phyloP scores from a whole-genome alignment of 2,329 filamentous ascomycete species.

The Bisporella sp. region DNA sequence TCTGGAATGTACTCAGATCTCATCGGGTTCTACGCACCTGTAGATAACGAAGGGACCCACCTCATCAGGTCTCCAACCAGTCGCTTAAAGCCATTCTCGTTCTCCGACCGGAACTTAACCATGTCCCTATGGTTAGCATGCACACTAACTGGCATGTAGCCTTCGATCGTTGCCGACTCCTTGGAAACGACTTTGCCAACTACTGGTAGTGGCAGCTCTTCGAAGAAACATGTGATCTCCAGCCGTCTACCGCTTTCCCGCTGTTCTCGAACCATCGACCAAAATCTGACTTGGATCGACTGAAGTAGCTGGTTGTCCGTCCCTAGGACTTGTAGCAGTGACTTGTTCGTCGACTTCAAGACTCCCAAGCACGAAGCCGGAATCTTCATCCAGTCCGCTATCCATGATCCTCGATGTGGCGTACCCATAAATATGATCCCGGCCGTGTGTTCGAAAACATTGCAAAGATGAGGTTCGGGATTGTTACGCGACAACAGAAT shows the following conservation, averaged over 20 bases:
- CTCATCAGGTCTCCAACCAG: constrained; percentile 6
- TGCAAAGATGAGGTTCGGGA: constrained; percentile 24
- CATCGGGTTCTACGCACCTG: constrained; percentile 10
- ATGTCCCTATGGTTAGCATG: constrained; percentile 4
- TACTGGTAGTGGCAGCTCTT: constrained; percentile 26
- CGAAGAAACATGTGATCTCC: constrained; percentile 29
- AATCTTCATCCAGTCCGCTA: constrained; percentile 29
- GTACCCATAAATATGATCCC: constrained; percentile 34
- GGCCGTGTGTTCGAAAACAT: constrained; percentile 22
- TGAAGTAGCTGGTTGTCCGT: constrained; percentile 23
- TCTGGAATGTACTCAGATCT: constrained; percentile 11
- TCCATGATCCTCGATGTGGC: constrained; percentile 30
- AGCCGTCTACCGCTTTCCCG: constrained; percentile 8
- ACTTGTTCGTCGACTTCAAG: constrained; percentile 26
- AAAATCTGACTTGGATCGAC: constrained; percentile 19
- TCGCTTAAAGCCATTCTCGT: constrained; percentile 5
- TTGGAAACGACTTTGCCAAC: constrained; percentile 8
- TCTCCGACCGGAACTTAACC: constrained; percentile 2
- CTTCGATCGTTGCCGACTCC: background rate
- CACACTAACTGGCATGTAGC: background rate
- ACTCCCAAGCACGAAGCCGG: constrained; percentile 11
- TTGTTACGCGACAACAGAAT: constrained; percentile 28
- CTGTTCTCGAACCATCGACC: constrained; percentile 5
- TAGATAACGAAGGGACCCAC: constrained; percentile 4
- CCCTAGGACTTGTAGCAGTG: constrained; percentile 23